Evolutionary conservation across 2,329 filamentous ascomycete species (phyloP).

Genomic region (Claviceps sp.): DNA sequence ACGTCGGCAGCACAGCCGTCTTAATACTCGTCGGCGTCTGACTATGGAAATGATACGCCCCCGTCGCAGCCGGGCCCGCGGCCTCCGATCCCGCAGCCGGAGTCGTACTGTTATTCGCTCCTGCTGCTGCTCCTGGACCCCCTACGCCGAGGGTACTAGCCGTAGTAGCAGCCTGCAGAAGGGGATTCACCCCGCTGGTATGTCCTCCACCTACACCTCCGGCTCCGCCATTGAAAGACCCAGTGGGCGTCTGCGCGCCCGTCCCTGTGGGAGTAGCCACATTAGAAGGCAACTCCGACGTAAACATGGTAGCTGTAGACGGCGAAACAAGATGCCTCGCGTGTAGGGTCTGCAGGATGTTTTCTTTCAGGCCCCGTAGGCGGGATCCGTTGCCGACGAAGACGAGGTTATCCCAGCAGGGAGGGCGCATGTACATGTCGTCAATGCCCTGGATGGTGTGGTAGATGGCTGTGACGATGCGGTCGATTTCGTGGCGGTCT

Average conservation of each 20-base stretch:
- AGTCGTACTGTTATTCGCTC: constrained; percentile 22
- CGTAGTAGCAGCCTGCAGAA: constrained; percentile 82
- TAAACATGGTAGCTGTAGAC: constrained; percentile 89
- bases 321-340: constrained; percentile 84
- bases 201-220: constrained; percentile 7
- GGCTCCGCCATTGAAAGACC: constrained; percentile 34
- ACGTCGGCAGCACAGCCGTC: constrained; percentile 62
- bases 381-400: constrained; percentile 78
- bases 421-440: constrained; percentile 70
- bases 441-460: constrained; percentile 70
- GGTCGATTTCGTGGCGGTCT: constrained; percentile 61
- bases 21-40: constrained; percentile 78
- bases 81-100: constrained; percentile 28
- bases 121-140: constrained; percentile 24
- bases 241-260: constrained; percentile 78
- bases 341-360: constrained; percentile 65
- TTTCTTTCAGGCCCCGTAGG: constrained; percentile 71
- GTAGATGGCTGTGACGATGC: constrained; percentile 74
- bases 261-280: constrained; percentile 84
- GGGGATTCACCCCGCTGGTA: constrained; percentile 63
- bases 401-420: constrained; percentile 84
- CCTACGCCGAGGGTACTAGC: constrained; percentile 42
- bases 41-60: constrained; percentile 40
- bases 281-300: constrained; percentile 88
- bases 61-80: constrained; percentile 19